These are phyloP conservation scores for Cymbopogon flexuosus DNA, from an alignment of 202 grass and related monocot species.

Conservation along the genomic window DNA sequence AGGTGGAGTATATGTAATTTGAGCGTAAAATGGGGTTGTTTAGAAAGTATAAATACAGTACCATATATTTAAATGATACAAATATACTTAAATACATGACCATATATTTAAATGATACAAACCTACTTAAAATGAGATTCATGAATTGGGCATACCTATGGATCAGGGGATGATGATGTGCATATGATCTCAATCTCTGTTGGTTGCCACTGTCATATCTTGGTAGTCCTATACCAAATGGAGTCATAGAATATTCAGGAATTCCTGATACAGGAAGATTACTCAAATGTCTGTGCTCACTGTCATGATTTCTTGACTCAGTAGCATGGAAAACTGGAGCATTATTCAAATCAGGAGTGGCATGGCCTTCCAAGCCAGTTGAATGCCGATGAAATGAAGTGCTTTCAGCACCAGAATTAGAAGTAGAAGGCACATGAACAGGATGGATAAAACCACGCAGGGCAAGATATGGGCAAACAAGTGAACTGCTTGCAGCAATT, in stretches of 20 bases:
- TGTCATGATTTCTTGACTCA: slow-evolving; percentile 61
- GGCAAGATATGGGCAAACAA: slow-evolving; percentile 61
- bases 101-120: slow-evolving; percentile 12
- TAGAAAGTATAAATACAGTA: background rate
- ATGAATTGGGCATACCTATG: slow-evolving; percentile 49
- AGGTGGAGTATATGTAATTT: background rate
- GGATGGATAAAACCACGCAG: slow-evolving; percentile 58
- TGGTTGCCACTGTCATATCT: slow-evolving; percentile 62
- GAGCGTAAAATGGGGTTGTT: background rate
- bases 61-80: background rate
- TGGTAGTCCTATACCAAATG: slow-evolving; percentile 54
- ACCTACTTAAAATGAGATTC: slow-evolving; percentile 20
- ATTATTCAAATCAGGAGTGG: slow-evolving; percentile 46
- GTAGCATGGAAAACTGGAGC: slow-evolving; percentile 44
- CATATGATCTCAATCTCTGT: slow-evolving; percentile 63
- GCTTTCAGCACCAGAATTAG: slow-evolving; percentile 47
- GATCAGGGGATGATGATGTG: slow-evolving; percentile 53
- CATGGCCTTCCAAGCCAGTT: slow-evolving; percentile 48
- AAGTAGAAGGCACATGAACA: slow-evolving; percentile 51
- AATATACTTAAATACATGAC: background rate
- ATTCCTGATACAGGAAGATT: slow-evolving; percentile 55
- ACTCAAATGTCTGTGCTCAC: slow-evolving; percentile 53
- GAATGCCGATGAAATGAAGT: slow-evolving; percentile 58
- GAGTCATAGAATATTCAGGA: slow-evolving; percentile 45
- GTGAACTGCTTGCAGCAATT: slow-evolving; percentile 57